These are phyloP conservation scores for Hypoxylon sp. DNA, from an alignment of 2,329 filamentous ascomycete genomes.

Conservation along the genomic window DNA sequence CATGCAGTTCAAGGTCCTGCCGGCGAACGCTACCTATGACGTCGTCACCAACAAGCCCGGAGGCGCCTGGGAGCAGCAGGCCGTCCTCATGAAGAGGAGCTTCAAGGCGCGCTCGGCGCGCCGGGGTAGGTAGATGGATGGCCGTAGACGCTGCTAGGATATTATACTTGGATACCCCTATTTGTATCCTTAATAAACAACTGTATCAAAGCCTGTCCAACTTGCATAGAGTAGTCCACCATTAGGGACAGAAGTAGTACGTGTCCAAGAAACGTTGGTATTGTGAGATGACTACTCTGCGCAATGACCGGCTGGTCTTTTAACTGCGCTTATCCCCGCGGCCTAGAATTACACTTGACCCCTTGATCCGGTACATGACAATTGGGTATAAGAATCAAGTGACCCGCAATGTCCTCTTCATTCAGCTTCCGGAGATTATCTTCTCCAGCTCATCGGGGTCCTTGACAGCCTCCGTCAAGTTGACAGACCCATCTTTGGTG, in stretches of 20 bases:
- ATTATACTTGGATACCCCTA: neutral
- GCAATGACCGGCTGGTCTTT: neutral
- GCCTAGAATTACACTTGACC: neutral
- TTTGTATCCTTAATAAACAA: neutral
- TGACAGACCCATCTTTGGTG: constrained; percentile 72
- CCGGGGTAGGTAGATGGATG: constrained; percentile 4
- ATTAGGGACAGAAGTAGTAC: too few species aligned
- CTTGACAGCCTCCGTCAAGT: constrained; percentile 76
- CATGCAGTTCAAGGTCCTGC: constrained; percentile 46
- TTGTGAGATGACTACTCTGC: too few species aligned
- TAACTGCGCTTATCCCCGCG: neutral
- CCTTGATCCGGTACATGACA: neutral
- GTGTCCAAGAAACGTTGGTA: too few species aligned
- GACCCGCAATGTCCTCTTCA: too few species aligned
- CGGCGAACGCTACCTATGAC: constrained; percentile 47
- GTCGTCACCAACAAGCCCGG: constrained; percentile 43
- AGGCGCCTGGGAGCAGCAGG: constrained; percentile 36
- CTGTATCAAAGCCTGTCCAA: too few species aligned
- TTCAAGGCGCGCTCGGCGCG: constrained; percentile 24
- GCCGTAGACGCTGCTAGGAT: neutral
- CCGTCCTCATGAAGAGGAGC: constrained; percentile 36
- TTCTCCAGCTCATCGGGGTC: constrained; percentile 69
- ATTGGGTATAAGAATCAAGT: too few species aligned
- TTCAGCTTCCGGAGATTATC: constrained; percentile 51
- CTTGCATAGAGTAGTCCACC: too few species aligned